Evolutionary conservation across 202 grass and related monocot genomes (phyloP), one percentile per base, ranked within the genome.

Genomic region (Hordeum pubiflorum): DNA sequence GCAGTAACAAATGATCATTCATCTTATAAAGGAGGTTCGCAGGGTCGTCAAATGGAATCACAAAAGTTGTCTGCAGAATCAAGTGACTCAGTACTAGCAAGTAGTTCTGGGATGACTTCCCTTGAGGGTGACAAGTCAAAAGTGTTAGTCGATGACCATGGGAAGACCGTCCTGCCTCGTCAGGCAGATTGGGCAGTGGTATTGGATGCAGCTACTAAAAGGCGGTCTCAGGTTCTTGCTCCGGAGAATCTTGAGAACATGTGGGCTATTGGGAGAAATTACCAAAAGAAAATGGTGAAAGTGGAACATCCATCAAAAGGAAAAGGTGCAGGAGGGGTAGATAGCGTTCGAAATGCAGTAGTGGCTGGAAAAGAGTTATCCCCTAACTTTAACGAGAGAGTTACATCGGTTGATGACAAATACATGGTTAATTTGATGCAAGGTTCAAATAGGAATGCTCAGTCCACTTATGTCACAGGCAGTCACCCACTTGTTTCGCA

Each of bases 191-290:
- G 96, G 96, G 92, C 96, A 6, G 11, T 85, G 63, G 74, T 75
- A 86, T 72, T 99, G 73, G 92, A 95, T 66, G 96, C 96, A 82
- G 89, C 92, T 88, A 93, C 90, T 67, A 89, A 95, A 91, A 95
- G 92, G 70, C 79, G 90, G 78, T 88, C 87, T 69, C 68, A 95
- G 74, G 85, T 99, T 79, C 92, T 99, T 89, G 90, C 92, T 36
- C 96, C 96, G 71, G 96, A 99, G 78, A 99, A 99, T 87, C 88
- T 99, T 87, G 96, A 99, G 44, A 99, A 99, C 70, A 93, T 99
- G 92, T 99, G 96, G 96, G 85, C 96, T 52, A 99, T 93, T 75
- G 96, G 96, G 72, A 92, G 90, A 86, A 92, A 99, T 84, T 95
- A 95, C 75, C 90, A 90, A 86, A 91, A 99, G 88, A 99, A 99